These are phyloP conservation scores for Chenopodium album DNA, from an alignment of 148 eudicot species.

Conservation along the genomic window DNA sequence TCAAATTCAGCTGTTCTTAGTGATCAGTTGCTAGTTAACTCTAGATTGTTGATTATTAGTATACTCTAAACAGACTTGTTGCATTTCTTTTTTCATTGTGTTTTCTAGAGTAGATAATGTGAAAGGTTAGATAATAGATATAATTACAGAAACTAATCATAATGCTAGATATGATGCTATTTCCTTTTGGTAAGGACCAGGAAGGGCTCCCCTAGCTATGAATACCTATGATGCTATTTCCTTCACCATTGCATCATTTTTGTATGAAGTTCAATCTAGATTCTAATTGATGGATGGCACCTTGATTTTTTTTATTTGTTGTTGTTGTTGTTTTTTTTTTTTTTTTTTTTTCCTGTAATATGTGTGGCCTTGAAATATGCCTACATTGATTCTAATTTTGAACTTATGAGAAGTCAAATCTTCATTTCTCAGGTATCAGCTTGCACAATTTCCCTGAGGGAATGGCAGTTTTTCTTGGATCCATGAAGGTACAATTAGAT, in stretches of 20 bases:
- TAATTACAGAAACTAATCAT: background rate
- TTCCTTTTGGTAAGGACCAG: background rate
- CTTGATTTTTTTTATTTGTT: background rate
- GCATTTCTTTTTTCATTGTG: background rate
- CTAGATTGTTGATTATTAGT: background rate
- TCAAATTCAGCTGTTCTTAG: background rate
- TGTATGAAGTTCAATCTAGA: background rate
- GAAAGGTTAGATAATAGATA: background rate
- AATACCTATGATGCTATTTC: too few relatives aligned
- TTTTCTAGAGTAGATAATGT: background rate
- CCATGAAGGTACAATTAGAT: constrained; percentile 65
- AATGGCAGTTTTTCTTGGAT: constrained; percentile 98
- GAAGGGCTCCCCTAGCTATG: background rate
- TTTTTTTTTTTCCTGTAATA: background rate
- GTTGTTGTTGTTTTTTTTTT: background rate
- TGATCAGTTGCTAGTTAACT: too few relatives aligned
- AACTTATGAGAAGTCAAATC: background rate
- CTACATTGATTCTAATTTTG: background rate
- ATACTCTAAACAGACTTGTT: background rate
- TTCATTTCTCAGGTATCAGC: constrained; percentile 68
- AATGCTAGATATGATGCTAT: background rate
- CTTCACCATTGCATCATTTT: background rate
- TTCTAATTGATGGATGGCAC: background rate
- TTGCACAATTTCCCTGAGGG: constrained; percentile 99
- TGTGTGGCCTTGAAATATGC: background rate